Conservation (phyloP, 371 early-diverging fungal genomes). For the Cokeromyces recurvatus region DNA sequence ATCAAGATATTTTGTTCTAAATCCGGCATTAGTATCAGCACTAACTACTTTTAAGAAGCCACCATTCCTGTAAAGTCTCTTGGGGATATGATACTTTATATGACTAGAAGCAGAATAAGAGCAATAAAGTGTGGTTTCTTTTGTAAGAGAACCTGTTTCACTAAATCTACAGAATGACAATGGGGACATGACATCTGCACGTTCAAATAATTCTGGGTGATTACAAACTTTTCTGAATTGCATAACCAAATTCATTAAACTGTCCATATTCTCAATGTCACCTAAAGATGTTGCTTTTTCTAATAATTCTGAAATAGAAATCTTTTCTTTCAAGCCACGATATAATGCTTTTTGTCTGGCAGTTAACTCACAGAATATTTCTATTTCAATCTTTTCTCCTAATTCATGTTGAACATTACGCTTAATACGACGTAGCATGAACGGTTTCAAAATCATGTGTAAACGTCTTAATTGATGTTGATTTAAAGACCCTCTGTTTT, state of each 20-base stretch:
- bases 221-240: slow-evolving; percentile 98
- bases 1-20: slow-evolving; percentile 45
- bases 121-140: slow-evolving; percentile 55
- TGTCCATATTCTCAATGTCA: slow-evolving; percentile 65
- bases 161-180: slow-evolving; percentile 61
- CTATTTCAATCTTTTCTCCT: slow-evolving; percentile 89
- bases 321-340: slow-evolving; percentile 73
- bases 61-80: slow-evolving; percentile 65
- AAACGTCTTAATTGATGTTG: slow-evolving; percentile 88
- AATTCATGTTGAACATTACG: slow-evolving; percentile 95
- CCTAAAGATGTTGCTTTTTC: slow-evolving; percentile 66
- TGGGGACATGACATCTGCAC: slow-evolving; percentile 80
- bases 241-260: slow-evolving; percentile 94
- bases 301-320: slow-evolving; percentile 78
- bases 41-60: slow-evolving; percentile 43
- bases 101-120: slow-evolving; percentile 62
- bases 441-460: slow-evolving; percentile 97
- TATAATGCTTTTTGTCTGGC: slow-evolving; percentile 81
- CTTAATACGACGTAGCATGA: slow-evolving; percentile 98
- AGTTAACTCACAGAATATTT: slow-evolving; percentile 82
- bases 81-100: slow-evolving; percentile 64
- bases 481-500: slow-evolving; percentile 81
- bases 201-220: slow-evolving; percentile 98
- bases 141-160: slow-evolving; percentile 56
- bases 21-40: slow-evolving; percentile 48